Base-by-base conservation (phyloP, 1,284 basidiomycete species). In the Xerocomus amazonicus region DNA sequence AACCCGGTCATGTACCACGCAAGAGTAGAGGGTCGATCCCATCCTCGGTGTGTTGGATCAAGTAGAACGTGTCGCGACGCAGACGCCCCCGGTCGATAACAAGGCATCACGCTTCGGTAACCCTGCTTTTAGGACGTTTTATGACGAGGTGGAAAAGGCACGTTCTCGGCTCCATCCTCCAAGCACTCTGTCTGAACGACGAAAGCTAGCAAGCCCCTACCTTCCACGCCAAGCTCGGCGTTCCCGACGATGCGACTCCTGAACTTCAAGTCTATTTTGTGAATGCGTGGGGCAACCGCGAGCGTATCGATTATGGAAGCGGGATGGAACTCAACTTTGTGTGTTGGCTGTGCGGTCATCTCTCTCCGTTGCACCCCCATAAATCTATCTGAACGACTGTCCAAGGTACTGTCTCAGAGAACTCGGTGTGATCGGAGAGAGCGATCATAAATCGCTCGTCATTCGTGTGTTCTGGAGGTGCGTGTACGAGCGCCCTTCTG, bases 301-400 rank as follows among this genome's bases (percentile, higher is more conserved):
- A 88, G 47, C 76, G 96, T 6, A 95, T 99, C 54, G 97, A 99
- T 70, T 99, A 99, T 69, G 96, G 97, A 9, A 97, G 93, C 62
- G 96, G 96, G 2, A 98, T 98, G 94, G 97, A 99, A 68, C 78
- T 99, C 51, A 97, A 98, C 71, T 99, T 98, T 65, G 58, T 97
- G 10, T 97, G 92, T 62, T 99, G 95, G 95, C 67, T 99, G 93
- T 97, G 62, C 2, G n/a, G 3, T 38, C 12, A 50, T 14, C 14
- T 33, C 27, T 35, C 16, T 19, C 10, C 2, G 19, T 28, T 9
- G 16, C 3, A 23, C 34, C 43, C 31, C 67, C 82, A 87, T 57
- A 78, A 76, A n/a, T 47, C 51, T 37, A 40, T 34, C 12, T n/a
- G 28, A 34, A 8, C 10, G 52, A n/a, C n/a, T 44, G 10, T 32